Base-by-base conservation (phyloP, 2,329 filamentous ascomycete genomes). In the Phyllosticta citribraziliensis region DNA sequence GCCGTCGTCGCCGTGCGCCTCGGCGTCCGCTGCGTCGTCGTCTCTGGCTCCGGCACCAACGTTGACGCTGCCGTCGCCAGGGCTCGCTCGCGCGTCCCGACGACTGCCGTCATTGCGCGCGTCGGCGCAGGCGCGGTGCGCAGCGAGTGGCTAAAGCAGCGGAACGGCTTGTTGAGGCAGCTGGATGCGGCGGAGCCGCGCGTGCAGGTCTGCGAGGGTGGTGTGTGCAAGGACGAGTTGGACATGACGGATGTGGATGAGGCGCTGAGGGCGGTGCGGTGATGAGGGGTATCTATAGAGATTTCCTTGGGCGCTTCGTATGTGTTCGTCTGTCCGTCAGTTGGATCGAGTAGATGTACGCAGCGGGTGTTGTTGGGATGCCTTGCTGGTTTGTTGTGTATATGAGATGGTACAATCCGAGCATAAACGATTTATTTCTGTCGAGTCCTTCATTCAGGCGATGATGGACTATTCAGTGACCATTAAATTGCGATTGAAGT, bases 1-100 rank as follows among this genome's bases (percentile, higher is more conserved):
- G 83, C 83, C 0, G 84, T 97, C 2, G 89, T 96, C 10, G 84
- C 86, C 1, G 84, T 87, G 3, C 83, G 87, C 63, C 74, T 96
- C 2, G 91, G 91, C 0, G 81, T 86, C 2, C 81, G 81, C 59
- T 81, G 81, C 19, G 71, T 85, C 2, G 80, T 87, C 10, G 76
- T 86, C 5, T 76, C 81, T 1, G 79, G 82, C 9, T 10, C 17
- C 3, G 79, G 71, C 30, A 72, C 71, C 54, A 71, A 65, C 52
- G 74, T 76, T 0, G 71, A 76, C 4, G 70, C 74, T 33, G 78
- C 75, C 58, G 35, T 80, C 25, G 69, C 68, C 55, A 72, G 72
- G 64, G 71, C 76, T 20, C 70, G 76, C 55, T 70, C 76, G 62
- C 67, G 75, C 24, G 63, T 81, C 8, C 72, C 70, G 12, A 67